A percentile compares a stretch with the other conserved stretches of the same genome.
Conservation (phyloP, 257 asterid genomes). For the Solanum medicagineum region DNA sequence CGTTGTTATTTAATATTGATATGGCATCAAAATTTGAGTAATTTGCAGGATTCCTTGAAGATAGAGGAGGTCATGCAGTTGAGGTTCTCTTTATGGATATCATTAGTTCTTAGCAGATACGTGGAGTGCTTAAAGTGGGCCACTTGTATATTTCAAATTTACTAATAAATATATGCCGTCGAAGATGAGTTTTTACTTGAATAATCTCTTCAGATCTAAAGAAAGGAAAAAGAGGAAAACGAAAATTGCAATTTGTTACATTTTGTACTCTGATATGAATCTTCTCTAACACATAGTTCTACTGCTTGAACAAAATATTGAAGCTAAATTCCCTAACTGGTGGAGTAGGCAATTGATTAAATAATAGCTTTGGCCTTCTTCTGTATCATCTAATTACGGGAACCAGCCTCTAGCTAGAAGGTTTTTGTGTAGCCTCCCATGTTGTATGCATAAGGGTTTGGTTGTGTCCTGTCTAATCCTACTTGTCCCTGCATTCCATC, state of each 20-base stretch:
- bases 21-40: neutral
- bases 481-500: slow-evolving; percentile 81
- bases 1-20: neutral
- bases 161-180: neutral
- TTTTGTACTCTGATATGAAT: neutral
- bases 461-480: slow-evolving; percentile 27
- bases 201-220: neutral
- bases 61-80: slow-evolving; percentile 64
- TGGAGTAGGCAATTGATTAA: neutral
- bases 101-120: too few species aligned
- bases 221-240: neutral
- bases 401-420: neutral
- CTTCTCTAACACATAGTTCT: neutral
- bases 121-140: neutral
- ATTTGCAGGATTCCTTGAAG: slow-evolving; percentile 48
- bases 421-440: slow-evolving; percentile 37
- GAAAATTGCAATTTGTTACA: neutral
- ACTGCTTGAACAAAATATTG: neutral
- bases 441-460: slow-evolving; percentile 23
- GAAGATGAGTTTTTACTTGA: neutral
- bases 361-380: neutral
- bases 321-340: neutral
- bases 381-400: neutral
- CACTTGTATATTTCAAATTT: too few species aligned
- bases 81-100: slow-evolving; percentile 35